Conservation (phyloP, 2,329 filamentous ascomycete genomes). For the Fusarium illudens region DNA sequence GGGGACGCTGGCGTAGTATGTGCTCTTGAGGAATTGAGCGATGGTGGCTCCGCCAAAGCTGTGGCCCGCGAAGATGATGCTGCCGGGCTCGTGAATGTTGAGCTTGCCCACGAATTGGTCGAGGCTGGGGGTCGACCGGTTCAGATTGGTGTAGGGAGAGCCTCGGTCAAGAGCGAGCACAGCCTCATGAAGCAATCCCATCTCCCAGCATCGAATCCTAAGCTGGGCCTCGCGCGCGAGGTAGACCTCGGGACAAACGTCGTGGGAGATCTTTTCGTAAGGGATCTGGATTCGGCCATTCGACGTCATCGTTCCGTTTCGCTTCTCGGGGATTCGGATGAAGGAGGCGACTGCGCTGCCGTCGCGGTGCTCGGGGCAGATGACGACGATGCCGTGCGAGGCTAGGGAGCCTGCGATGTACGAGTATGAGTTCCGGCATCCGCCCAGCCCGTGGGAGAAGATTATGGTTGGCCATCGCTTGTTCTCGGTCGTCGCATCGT, state of each 20-base stretch:
- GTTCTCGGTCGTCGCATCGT: slow-evolving; percentile 56
- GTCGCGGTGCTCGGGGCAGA: slow-evolving; percentile 85
- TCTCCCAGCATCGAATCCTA: slow-evolving; percentile 79
- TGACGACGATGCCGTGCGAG: slow-evolving; percentile 80
- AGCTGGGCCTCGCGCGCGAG: slow-evolving; percentile 75
- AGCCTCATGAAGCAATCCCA: slow-evolving; percentile 75
- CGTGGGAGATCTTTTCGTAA: slow-evolving; percentile 67
- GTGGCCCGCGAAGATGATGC: slow-evolving; percentile 79
- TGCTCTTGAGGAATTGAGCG: slow-evolving; percentile 80
- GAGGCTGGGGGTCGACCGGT: slow-evolving; percentile 60
- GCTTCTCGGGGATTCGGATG: slow-evolving; percentile 68
- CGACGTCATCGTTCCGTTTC: slow-evolving; percentile 44
- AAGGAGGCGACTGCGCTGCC: slow-evolving; percentile 80
- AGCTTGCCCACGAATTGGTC: slow-evolving; percentile 68
- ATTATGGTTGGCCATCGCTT: slow-evolving; percentile 81
- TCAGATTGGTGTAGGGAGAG: slow-evolving; percentile 59
- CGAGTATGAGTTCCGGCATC: slow-evolving; percentile 85
- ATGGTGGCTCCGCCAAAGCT: slow-evolving; percentile 81
- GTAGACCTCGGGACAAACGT: slow-evolving; percentile 71
- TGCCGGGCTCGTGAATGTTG: slow-evolving; percentile 74
- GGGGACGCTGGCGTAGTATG: slow-evolving; percentile 69
- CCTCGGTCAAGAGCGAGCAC: slow-evolving; percentile 72
- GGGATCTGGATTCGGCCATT: slow-evolving; percentile 49
- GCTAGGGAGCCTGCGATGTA: slow-evolving; percentile 80
- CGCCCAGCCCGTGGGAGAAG: slow-evolving; percentile 87